Evolutionary conservation across 441 rosid genomes (phyloP), one percentile per base, ranked within the genome.

Genomic region (Euphorbia celastroides): DNA sequence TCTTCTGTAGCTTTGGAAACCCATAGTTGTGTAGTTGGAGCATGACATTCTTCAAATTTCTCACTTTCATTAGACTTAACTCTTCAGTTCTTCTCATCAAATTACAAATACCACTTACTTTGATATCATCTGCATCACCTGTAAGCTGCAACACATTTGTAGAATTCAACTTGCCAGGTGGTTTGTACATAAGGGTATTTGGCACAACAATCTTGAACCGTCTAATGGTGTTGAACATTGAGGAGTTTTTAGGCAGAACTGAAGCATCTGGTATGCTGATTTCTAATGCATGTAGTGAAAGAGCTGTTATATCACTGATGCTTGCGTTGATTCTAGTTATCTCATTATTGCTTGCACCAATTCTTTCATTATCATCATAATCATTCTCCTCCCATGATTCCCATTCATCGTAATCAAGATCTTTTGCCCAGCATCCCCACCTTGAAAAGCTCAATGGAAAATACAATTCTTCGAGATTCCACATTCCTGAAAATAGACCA

Each of bases 1-100:
- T 1, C 22, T 14, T 13, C 22, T 27, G 22, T 54, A 23, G 0
- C 13, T 0, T 3, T 10, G 66, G 17, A 48, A 17, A 63, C 19
- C 16, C 66, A 2, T 27, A 4, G 5, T 63, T 57, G 44, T 63
- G 56, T 27, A 27, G 41, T 36, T 27, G 25, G 8, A 2, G 28
- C n/a, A 63, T 16, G n/a, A 41, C 2, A 30, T 11, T 64, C 67
- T 64, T 50, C 67, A 64, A 30, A 64, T 64, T 30, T 11, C n/a
- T 8, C 12, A 48, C 44, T 48, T 12, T 17, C 7, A 12, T 7
- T 30, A 64, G 28, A 63, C 7, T 31, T 30, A 64, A 50, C 11
- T n/a, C 46, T 50, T 64, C 44, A 19, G 67, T 27, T 50, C 23
- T 31, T 4, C 58, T 42, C 36, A 62, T 25, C 27, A 26, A 25